Base-by-base conservation (phyloP, 1,284 basidiomycete species). In the Kwoniella shivajii region DNA sequence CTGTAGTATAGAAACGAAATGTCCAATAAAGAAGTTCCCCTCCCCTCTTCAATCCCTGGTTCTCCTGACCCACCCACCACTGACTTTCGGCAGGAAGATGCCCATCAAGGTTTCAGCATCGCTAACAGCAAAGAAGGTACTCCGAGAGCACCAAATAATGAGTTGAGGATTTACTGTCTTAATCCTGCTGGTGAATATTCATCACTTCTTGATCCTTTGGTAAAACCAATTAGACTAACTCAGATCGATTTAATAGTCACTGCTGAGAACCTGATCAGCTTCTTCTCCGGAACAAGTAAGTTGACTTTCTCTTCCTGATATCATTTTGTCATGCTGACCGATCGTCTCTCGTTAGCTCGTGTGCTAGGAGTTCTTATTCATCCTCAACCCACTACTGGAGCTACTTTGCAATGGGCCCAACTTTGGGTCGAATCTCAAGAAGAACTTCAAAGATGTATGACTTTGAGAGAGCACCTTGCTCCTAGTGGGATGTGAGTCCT, bases 401-500 rank as follows among this genome's bases (percentile, higher is more conserved):
- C 64, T 44, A 57, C 58, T 6, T 38, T 57, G 34, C 68, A 70
- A 50, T 73, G 71, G 71, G 74, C 74, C 4, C 71, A 72, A 39
- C 55, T 73, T 7, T 73, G 65, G 64, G 66, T 72, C 10, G 45
- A 39, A 2, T 60, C 63, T 10, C 68, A 73, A 52, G 56, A 43
- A 22, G 71, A 74, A 18, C 60, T 71, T 14, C 48, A 58, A 10
- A 57, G 46, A 50, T 72, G 72, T 41, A 50, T 76, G 39, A 54
- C 49, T 3, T 57, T 72, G n/a, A 69, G 64, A 31, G 52, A 58
- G 2, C 50, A 55, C 11, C 55, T 76, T 10, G 66, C 63, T 1
- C 55, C 54, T 26, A 67, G 64, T 36, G 70, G 66, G 16, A 71
- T 75, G 73, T 73, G 36, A 65, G 71, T 63, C n/a, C n/a, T n/a